Conservation (phyloP, 2,329 filamentous ascomycete species). For the Botrytis hyacinthi region DNA sequence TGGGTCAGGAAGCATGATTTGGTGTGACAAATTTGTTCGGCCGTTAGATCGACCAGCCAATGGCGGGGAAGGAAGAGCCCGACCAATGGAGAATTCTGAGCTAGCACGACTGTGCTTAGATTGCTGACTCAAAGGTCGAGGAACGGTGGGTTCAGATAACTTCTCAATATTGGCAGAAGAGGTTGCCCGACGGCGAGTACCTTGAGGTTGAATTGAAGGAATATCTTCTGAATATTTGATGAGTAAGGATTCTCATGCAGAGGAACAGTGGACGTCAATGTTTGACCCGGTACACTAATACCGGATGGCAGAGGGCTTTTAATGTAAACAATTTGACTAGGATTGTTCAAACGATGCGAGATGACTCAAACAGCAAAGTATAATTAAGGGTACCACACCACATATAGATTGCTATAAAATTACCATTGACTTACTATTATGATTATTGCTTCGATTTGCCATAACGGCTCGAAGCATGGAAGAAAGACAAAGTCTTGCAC, state of each 20-base stretch:
- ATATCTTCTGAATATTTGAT: constrained; percentile 9
- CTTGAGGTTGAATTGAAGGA: constrained; percentile 29
- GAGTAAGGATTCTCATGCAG: neutral
- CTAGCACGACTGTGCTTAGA: constrained; percentile 69
- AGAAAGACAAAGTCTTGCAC: constrained; percentile 72
- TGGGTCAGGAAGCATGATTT: constrained; percentile 35
- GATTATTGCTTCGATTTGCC: constrained; percentile 46
- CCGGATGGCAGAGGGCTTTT: neutral
- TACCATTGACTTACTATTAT: constrained; percentile 57
- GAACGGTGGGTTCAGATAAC: constrained; percentile 48
- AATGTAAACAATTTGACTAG: constrained; percentile 5
- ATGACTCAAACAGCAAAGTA: constrained; percentile 5
- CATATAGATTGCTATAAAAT: constrained; percentile 9
- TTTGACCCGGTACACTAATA: neutral
- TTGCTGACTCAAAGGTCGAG: constrained; percentile 57
- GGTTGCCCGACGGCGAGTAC: constrained; percentile 56
- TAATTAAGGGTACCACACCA: constrained; percentile 21
- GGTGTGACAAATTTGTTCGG: constrained; percentile 37
- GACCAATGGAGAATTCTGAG: constrained; percentile 64
- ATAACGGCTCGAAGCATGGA: constrained; percentile 72
- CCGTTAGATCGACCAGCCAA: constrained; percentile 38
- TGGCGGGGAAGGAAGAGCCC: constrained; percentile 51
- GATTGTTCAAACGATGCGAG: neutral
- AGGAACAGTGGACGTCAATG: neutral
- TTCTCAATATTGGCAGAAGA: constrained; percentile 62